phyloP scores from a whole-genome alignment of 2,329 filamentous ascomycete species.

The Diaporthe sp. region DNA sequence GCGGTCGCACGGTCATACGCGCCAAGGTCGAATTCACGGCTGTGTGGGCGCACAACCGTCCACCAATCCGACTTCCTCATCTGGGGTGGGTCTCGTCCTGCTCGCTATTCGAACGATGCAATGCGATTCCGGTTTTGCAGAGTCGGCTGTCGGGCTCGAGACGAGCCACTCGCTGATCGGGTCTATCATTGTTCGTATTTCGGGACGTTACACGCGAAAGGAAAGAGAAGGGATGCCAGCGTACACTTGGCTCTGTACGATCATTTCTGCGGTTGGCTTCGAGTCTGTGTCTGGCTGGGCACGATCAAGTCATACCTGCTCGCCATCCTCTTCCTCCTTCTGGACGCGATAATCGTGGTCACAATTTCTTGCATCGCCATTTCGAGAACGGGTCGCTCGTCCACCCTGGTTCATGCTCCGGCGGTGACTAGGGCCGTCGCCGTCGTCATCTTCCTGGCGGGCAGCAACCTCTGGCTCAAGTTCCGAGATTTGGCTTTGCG shows the following conservation, averaged over 20 bases:
- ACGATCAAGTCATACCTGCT: constrained; percentile 39
- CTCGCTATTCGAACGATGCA: not conserved
- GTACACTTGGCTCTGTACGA: constrained; percentile 37
- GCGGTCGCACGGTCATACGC: constrained; percentile 17
- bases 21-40: constrained; percentile 4
- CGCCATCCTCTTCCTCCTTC: constrained; percentile 27
- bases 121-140: constrained; percentile 28
- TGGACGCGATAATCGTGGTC: constrained; percentile 34
- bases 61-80: constrained; percentile 35
- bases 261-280: constrained; percentile 36
- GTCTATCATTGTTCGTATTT: constrained; percentile 36
- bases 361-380: constrained; percentile 25
- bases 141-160: constrained; percentile 20
- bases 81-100: not conserved
- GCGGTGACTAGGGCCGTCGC: constrained; percentile 24
- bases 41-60: constrained; percentile 21
- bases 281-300: constrained; percentile 33
- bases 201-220: not conserved
- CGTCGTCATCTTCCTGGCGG: constrained; percentile 26
- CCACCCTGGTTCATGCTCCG: not conserved
- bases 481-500: constrained; percentile 19
- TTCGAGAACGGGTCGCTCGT: not conserved
- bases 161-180: constrained; percentile 35
- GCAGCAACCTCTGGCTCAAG: constrained; percentile 22
- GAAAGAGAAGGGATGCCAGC: constrained; percentile 3